Evolutionary conservation across 495 filamentous ascomycete genomes (phyloP), one percentile per base, ranked within the genome.

Genomic region (Xylaria flabelliformis): DNA sequence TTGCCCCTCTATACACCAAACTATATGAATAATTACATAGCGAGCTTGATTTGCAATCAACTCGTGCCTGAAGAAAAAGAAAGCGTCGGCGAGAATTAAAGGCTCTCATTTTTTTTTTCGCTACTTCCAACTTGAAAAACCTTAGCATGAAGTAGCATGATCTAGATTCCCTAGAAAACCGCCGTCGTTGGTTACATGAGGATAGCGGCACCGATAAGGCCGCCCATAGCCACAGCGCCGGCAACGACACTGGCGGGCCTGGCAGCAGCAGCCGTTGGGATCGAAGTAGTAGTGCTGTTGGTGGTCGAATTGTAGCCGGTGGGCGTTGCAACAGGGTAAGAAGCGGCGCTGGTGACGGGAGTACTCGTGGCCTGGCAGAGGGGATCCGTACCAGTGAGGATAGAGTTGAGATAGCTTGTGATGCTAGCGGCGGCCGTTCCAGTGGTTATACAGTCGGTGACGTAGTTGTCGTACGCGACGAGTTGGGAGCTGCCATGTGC

Each of bases 361-460:
- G 64, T 10, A 21, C 26, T 48, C 1, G 46, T 50, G 13, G 64
- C 29, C 46, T 34, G 46, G 46, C 64, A 66, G 26, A 66, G 24
- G 15, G 17, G 29, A 51, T 19, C 64, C 4, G 64, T 66, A 19
- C 46, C 64, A 9, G 46, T 50, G 15, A 66, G 64, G 17, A 66
- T 32, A 17, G n/a, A 26, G 32, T 66, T 53, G 3, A 66, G 44
- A 17, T 66, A 66, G 64, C 64, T 66, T 1, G 32, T 66, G 1
- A 51, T 32, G 24, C 46, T 34, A 39, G 64, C 29, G 17, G 64
- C 64, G 1, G 26, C 46, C 26, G 26, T 6, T 39, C 64, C 64
- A 6, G 64, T 66, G 32, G 46, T 66, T 5, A 66, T 46, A 21
- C 64, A 66, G 0, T 66, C 21, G 17, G 64, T 66, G 42, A 66